Evolutionary conservation across 352 stramenopile genomes (phyloP).

Genomic region (Elongisporangium prolatum): DNA sequence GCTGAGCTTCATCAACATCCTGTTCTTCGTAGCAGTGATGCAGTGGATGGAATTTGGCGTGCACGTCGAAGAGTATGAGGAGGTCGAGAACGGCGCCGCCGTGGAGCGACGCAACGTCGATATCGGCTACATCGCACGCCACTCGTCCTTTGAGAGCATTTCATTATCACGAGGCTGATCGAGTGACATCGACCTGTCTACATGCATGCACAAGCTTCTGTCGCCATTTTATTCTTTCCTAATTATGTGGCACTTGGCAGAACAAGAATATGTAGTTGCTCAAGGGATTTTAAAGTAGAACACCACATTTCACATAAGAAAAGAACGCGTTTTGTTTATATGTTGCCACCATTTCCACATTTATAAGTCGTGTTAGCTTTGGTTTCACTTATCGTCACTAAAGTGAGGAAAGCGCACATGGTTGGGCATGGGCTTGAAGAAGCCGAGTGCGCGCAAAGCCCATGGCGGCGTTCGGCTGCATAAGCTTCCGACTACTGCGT

Average conservation of each 20-base stretch:
- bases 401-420: conserved; percentile 1
- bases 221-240: neutral
- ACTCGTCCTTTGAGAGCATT: conserved; percentile 82
- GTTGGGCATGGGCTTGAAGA: conserved; percentile 25
- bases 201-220: neutral
- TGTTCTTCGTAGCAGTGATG: conserved; percentile 76
- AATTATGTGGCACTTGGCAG: neutral
- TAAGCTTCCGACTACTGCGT: conserved; percentile 18
- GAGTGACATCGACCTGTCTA: neutral
- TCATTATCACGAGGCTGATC: conserved; percentile 27
- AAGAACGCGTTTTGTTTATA: neutral
- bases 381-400: conserved; percentile 1
- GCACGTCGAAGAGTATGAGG: conserved; percentile 61
- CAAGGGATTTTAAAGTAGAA: neutral
- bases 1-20: conserved; percentile 68
- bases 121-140: conserved; percentile 59
- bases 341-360: neutral
- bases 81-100: conserved; percentile 55
- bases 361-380: neutral
- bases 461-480: conserved; percentile 44
- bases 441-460: conserved; percentile 24
- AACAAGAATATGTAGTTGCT: neutral
- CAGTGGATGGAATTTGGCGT: conserved; percentile 85
- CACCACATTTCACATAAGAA: neutral
- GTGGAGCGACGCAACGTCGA: conserved; percentile 57